Conservation (phyloP, 192 early-diverging fungal species). For the Backusella tarrabulga region DNA sequence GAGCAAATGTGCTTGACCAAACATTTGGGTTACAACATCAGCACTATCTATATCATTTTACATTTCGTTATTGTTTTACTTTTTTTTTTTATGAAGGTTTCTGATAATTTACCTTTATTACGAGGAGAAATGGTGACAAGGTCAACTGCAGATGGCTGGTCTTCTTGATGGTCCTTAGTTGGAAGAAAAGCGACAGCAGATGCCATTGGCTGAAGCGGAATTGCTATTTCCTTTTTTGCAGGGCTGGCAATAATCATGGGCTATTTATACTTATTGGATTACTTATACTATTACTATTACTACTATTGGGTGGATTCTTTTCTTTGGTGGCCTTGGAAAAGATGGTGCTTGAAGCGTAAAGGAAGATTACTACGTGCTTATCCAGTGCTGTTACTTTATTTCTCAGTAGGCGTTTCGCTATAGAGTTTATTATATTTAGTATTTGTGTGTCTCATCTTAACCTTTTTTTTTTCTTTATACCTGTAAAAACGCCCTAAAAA, state of each 20-base stretch:
- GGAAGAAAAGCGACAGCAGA: slow-evolving; percentile 1
- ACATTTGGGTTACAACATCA: slow-evolving; percentile 21
- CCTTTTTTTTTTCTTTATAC: neutral
- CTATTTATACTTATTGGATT: slow-evolving; percentile 7
- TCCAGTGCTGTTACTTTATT: slow-evolving; percentile 41
- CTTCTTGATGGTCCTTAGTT: neutral
- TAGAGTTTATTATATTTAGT: neutral
- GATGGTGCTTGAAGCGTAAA: slow-evolving; percentile 41
- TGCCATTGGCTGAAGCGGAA: slow-evolving; percentile 26
- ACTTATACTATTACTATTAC: slow-evolving; percentile 34
- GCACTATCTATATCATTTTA: neutral
- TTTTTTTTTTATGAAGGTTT: neutral
- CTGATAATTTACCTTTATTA: slow-evolving; percentile 11
- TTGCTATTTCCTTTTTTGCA: slow-evolving; percentile 19
- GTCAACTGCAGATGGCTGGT: neutral
- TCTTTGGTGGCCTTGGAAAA: slow-evolving; percentile 43
- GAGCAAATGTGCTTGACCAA: slow-evolving; percentile 14
- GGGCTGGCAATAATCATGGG: slow-evolving; percentile 30
- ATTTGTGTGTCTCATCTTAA: neutral
- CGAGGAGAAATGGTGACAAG: slow-evolving; percentile 5
- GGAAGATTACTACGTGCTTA: slow-evolving; percentile 36
- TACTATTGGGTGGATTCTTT: slow-evolving; percentile 25
- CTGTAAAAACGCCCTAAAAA: slow-evolving; percentile 21
- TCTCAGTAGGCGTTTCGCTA: slow-evolving; percentile 22
- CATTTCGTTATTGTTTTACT: neutral